Conservation (phyloP, 305 asterid genomes). For the Ilex paraguariensis region DNA sequence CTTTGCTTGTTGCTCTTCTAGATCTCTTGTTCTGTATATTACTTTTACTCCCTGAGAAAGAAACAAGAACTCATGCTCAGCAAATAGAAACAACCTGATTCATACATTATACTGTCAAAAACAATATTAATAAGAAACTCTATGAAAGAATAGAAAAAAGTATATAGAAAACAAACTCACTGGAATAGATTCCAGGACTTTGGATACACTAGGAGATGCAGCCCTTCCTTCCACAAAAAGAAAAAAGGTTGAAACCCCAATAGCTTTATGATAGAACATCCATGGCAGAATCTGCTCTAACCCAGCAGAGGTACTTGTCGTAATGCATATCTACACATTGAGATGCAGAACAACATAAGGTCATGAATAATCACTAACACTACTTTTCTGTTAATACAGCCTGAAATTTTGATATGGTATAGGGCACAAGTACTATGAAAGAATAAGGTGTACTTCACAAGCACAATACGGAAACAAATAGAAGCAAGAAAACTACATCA, state of each 20-base stretch:
- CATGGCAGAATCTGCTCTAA: slow-evolving; percentile 55
- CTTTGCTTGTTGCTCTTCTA: slow-evolving; percentile 49
- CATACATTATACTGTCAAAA: not conserved
- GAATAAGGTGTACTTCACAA: too few relatives aligned
- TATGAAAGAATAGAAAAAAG: not conserved
- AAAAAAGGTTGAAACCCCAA: slow-evolving; percentile 39
- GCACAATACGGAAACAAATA: too few relatives aligned
- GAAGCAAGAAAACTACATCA: too few relatives aligned
- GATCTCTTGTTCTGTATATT: slow-evolving; percentile 42
- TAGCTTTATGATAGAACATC: slow-evolving; percentile 56
- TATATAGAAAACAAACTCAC: slow-evolving; percentile 20
- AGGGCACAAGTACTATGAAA: too few relatives aligned
- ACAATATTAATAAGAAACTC: not conserved
- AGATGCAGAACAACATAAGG: not conserved
- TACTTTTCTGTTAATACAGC: too few relatives aligned
- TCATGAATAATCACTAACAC: too few relatives aligned
- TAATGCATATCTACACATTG: slow-evolving; percentile 41
- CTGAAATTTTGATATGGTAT: too few relatives aligned
- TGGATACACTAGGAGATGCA: slow-evolving; percentile 28
- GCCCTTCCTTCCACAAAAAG: slow-evolving; percentile 54
- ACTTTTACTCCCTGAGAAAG: slow-evolving; percentile 41
- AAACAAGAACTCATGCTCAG: not conserved
- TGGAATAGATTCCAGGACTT: slow-evolving; percentile 42
- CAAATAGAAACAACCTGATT: too few relatives aligned
- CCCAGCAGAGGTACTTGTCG: slow-evolving; percentile 50